Conservation (phyloP, 1,284 basidiomycete species). For the Moesziomyces parantarcticus region DNA sequence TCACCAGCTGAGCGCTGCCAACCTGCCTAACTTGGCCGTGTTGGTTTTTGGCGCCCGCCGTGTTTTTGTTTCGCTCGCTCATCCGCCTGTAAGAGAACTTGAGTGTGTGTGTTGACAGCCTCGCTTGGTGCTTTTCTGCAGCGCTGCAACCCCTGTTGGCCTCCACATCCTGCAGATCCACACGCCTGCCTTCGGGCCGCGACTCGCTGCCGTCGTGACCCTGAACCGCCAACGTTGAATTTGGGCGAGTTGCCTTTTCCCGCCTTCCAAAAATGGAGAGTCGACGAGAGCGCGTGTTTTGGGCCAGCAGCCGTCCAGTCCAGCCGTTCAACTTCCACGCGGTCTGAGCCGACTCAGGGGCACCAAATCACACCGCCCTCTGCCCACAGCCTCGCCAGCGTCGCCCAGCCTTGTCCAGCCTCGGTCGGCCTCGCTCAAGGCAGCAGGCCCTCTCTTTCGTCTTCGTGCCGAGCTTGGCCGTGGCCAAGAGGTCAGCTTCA, state of each 20-base stretch:
- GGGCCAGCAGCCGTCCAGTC: no score
- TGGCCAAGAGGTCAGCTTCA: no score
- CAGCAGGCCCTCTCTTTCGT: no score
- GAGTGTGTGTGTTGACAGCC: not conserved
- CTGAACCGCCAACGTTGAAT: not conserved
- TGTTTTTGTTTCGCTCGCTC: not conserved
- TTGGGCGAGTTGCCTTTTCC: no score
- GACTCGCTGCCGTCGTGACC: not conserved
- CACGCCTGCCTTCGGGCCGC: no score
- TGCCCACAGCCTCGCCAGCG: no score
- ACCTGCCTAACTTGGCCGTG: not conserved
- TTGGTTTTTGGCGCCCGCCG: slow-evolving; percentile 2
- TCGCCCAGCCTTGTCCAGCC: not conserved
- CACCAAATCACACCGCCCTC: not conserved
- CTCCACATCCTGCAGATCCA: not conserved
- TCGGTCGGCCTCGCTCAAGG: not conserved
- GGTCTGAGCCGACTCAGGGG: slow-evolving; percentile 5
- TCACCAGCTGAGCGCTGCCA: not conserved
- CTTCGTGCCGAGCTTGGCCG: no score
- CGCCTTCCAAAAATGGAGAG: no score
- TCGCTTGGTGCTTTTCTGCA: not conserved
- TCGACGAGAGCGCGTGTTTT: no score
- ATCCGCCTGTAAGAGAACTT: no score
- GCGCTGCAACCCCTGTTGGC: slow-evolving; percentile 1
- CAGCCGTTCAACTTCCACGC: not conserved